These are phyloP conservation scores for Teratosphaeria destructans DNA, from an alignment of 2,329 filamentous ascomycete species.

Conservation along the genomic window DNA sequence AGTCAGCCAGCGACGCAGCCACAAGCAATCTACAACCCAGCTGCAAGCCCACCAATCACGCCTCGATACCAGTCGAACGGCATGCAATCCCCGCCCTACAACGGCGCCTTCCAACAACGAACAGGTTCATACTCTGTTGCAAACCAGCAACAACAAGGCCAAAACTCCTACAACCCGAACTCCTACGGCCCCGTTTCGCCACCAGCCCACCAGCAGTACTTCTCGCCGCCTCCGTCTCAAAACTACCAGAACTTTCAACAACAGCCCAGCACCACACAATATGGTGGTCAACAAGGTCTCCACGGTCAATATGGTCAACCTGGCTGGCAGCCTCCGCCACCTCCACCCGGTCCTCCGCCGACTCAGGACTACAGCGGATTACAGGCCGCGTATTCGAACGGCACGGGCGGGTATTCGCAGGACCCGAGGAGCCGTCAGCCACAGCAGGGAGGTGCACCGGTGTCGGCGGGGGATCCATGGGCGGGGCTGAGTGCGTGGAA, in stretches of 20 bases:
- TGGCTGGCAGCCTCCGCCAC: constrained; percentile 57
- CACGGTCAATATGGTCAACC: constrained; percentile 38
- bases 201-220: constrained; percentile 49
- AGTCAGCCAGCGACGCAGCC: constrained; percentile 23
- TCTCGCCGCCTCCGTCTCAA: constrained; percentile 35
- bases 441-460: constrained; percentile 29
- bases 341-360: constrained; percentile 48
- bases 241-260: constrained; percentile 23
- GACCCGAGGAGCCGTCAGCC: constrained; percentile 30
- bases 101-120: constrained; percentile 14
- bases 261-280: constrained; percentile 41
- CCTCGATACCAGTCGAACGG: constrained; percentile 32
- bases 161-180: constrained; percentile 35
- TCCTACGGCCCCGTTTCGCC: constrained; percentile 36
- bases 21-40: constrained; percentile 43
- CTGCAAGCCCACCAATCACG: constrained; percentile 36
- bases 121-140: constrained; percentile 4
- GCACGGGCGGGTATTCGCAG: constrained; percentile 47
- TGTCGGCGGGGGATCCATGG: constrained; percentile 50
- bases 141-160: constrained; percentile 4
- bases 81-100: constrained; percentile 19
- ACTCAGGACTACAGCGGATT: constrained; percentile 42
- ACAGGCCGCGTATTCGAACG: constrained; percentile 32
- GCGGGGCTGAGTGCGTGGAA: constrained; percentile 62
- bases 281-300: constrained; percentile 50